Percentiles rank a stretch among this genome's conserved stretches.
phyloP scores from a whole-genome alignment of 176 grass and related monocot genomes.

The Triticum monococcum region DNA sequence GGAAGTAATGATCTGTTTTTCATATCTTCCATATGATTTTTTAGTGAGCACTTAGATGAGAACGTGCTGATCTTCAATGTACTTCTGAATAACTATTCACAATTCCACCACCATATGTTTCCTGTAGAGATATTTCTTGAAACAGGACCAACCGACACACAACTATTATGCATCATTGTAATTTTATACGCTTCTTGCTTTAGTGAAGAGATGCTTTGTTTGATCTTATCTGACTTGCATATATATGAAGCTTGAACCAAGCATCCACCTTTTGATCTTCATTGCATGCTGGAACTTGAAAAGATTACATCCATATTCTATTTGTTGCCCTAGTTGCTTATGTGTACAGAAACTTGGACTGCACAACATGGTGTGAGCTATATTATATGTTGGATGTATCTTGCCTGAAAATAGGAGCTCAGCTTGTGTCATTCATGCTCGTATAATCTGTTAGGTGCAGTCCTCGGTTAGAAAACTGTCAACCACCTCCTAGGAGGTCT shows the following conservation, averaged over 20 bases:
- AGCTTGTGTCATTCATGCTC: not conserved
- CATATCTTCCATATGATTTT: not conserved
- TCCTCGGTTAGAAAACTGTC: not conserved
- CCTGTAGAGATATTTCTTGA: not conserved
- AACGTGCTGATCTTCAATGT: not conserved
- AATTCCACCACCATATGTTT: not conserved
- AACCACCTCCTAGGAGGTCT: too few relatives aligned
- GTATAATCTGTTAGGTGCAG: not conserved
- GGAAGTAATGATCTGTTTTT: not conserved
- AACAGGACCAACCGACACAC: not conserved
- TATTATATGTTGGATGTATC: not conserved
- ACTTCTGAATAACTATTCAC: not conserved
- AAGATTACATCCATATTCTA: not conserved
- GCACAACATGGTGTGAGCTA: not conserved
- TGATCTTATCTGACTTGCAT: constrained; percentile 1
- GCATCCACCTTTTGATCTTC: not conserved
- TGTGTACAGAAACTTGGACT: not conserved
- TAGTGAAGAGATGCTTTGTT: constrained; percentile 1
- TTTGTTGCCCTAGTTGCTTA: not conserved
- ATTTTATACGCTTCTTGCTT: not conserved
- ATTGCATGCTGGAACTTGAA: not conserved
- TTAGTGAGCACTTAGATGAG: not conserved
- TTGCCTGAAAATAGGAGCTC: constrained; percentile 1
- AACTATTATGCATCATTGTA: not conserved
- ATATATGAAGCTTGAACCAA: not conserved